These are phyloP conservation scores for Paramecium sexaurelia DNA, from an alignment of 73 alveolate species.

Conservation along the genomic window DNA sequence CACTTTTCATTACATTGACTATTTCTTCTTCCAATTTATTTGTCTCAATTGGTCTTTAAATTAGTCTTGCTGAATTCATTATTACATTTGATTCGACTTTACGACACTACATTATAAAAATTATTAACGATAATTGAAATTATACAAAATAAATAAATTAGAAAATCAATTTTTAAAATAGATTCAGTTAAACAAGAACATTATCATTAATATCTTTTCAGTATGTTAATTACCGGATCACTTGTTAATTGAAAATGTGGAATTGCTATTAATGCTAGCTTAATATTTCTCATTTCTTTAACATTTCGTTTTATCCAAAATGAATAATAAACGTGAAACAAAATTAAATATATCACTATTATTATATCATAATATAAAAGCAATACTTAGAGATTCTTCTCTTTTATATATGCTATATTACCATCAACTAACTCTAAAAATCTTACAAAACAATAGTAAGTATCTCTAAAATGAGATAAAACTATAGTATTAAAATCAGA, in stretches of 20 bases:
- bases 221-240: slow-evolving; percentile 10
- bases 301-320: not conserved
- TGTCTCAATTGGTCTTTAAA: not conserved
- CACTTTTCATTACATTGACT: slow-evolving; percentile 28
- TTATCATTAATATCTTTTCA: slow-evolving; percentile 9
- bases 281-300: not conserved
- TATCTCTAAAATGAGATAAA: slow-evolving; percentile 3
- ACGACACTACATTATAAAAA: slow-evolving; percentile 33
- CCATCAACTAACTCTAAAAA: not conserved
- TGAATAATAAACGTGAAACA: not conserved
- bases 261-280: not conserved
- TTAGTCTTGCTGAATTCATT: slow-evolving; percentile 48
- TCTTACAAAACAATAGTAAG: not conserved
- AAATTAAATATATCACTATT: not conserved
- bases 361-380: not conserved
- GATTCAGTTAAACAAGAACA: not conserved
- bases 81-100: slow-evolving; percentile 7
- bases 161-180: not conserved
- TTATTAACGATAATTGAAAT: slow-evolving; percentile 25
- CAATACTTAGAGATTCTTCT: not conserved
- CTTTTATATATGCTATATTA: not conserved
- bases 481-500: not conserved
- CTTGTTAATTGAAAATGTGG: slow-evolving; percentile 6
- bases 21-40: slow-evolving; percentile 43
- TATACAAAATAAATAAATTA: not conserved